Evolutionary conservation across 345 rosid species (phyloP), one percentile per base, ranked within the genome.

Genomic region (Gossypium longicalyx): DNA sequence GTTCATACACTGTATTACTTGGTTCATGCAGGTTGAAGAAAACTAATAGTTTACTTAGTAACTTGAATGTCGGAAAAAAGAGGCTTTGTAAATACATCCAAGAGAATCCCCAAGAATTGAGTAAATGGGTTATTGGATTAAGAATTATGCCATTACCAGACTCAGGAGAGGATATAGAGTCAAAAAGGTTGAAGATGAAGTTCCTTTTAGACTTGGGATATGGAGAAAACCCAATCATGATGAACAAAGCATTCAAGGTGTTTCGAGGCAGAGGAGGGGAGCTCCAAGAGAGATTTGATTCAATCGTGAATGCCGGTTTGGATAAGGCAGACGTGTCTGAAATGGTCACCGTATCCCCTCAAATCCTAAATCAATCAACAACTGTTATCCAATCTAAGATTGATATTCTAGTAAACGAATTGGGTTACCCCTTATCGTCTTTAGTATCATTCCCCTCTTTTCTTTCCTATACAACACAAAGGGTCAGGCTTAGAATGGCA

Each of bases 271-370:
- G 75, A 27, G 92, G 91, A 74, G 69, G 74, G 38, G 86, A 89
- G 74, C 81, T 94, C 53, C 96, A 83, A 54, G 93, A 90, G 78
- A 86, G 98, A 85, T 94, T 89, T 77, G 87, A 94, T 83, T 87
- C 83, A 48, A 72, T 94, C 43, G 83, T 89, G 70, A 82, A 80
- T 59, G 88, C 89, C 45, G 97, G 94, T 72, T 70, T 92, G 83
- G 89, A 87, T 56, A 79, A 75, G 78, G 76, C 84, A 56, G 91
- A 86, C 54, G 94, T 85, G 69, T 66, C 76, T 0, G 59, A 77
- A 74, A 89, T 93, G 86, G 80, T 93, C 51, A 81, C 71, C 60
- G 76, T 78, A 56, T 83, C 88, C 47, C 98, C 98, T 74, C 88
- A 87, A 59, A 83, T 91, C 34, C 91, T 91, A 41, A 85, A 78